Conservation (phyloP, 176 grass and related monocot genomes). For the Rhynchospora tenuis region DNA sequence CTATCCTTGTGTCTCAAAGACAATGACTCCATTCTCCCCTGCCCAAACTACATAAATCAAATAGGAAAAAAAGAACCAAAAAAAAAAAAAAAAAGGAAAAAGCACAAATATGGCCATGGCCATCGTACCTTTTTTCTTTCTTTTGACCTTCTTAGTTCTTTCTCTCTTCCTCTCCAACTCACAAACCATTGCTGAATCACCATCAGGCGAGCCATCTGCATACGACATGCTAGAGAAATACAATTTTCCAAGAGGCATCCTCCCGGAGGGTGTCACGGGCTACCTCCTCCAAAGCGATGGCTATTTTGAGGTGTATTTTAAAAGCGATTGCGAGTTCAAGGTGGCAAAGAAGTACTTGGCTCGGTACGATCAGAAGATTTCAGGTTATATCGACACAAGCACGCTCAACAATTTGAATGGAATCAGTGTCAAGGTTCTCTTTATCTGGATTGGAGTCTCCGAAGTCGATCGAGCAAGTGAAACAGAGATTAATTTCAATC, state of each 20-base stretch:
- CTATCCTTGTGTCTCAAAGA: not conserved
- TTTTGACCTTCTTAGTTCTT: slow-evolving; percentile 1
- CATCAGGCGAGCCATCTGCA: not conserved
- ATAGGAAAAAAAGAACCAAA: not conserved
- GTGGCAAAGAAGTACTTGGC: slow-evolving; percentile 18
- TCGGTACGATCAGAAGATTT: slow-evolving; percentile 30
- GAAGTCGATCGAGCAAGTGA: not conserved
- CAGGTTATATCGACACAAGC: slow-evolving; percentile 10
- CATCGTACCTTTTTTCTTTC: not conserved
- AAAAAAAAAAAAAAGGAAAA: not conserved
- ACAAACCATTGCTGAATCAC: not conserved
- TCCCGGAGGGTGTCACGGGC: slow-evolving; percentile 35
- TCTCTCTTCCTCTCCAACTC: not conserved
- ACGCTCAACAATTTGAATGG: slow-evolving; percentile 14
- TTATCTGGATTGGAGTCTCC: slow-evolving; percentile 25
- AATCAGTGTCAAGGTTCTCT: slow-evolving; percentile 30
- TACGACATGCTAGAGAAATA: slow-evolving; percentile 40
- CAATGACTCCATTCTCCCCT: not conserved
- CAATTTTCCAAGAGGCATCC: slow-evolving; percentile 53
- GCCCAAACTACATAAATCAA: not conserved
- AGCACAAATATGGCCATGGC: not conserved
- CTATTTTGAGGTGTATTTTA: slow-evolving; percentile 44
- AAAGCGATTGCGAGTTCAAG: slow-evolving; percentile 28
- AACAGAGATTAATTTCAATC: slow-evolving; percentile 26
- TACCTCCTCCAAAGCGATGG: slow-evolving; percentile 35